phyloP scores from a whole-genome alignment of 2,329 filamentous ascomycete species.

The Cercospora sojina region DNA sequence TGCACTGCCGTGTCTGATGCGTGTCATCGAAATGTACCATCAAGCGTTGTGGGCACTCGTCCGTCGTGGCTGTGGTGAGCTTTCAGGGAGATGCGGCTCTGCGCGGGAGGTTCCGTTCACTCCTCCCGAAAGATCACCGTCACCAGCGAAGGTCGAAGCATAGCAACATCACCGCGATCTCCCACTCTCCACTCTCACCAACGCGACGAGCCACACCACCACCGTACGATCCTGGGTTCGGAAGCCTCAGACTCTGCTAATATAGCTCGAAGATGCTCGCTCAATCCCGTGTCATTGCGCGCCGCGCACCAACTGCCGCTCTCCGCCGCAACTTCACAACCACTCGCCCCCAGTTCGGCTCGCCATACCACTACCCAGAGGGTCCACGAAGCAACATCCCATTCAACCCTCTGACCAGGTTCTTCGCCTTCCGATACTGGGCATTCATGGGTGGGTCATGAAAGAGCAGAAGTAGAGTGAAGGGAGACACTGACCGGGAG shows the following conservation, averaged over 20 bases:
- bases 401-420: conserved; percentile 91
- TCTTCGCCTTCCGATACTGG: conserved; percentile 83
- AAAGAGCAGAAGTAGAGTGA: conserved; percentile 10
- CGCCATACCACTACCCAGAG: conserved; percentile 98
- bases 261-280: conserved; percentile 34
- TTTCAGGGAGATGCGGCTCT: neutral
- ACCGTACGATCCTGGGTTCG: neutral
- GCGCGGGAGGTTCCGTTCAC: neutral
- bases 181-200: neutral
- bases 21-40: no score
- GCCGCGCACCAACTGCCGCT: conserved; percentile 60
- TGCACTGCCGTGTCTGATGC: no score
- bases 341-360: conserved; percentile 79
- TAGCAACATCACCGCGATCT: neutral
- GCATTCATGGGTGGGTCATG: conserved; percentile 64
- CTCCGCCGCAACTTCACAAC: conserved; percentile 91
- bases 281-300: conserved; percentile 42
- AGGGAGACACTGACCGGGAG: conserved; percentile 40
- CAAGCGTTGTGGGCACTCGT: no score
- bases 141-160: conserved; percentile 4
- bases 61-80: no score
- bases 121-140: conserved; percentile 7
- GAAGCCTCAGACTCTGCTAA: conserved; percentile 1
- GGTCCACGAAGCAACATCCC: conserved; percentile 92
- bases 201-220: neutral